Base-by-base conservation (phyloP, 139 green algal species). In the Ettlia oleoabundans region DNA sequence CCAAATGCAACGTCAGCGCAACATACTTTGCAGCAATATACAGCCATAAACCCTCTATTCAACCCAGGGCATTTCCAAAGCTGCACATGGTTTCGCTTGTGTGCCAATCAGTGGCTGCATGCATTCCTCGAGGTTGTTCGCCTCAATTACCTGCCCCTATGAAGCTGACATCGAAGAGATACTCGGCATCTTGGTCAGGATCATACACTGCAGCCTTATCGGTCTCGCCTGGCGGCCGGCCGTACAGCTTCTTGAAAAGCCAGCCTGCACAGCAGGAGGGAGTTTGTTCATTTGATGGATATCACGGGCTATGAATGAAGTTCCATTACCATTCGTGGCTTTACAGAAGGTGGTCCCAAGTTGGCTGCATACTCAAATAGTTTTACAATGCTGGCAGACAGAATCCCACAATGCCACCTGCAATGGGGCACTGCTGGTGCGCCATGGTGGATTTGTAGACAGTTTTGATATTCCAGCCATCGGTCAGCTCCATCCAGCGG, bases 401-500 rank as follows among this genome's bases (percentile, higher is more conserved):
- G n/a, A n/a, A n/a, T n/a, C n/a, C n/a, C n/a, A n/a, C n/a, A n/a
- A n/a, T n/a, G n/a, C n/a, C n/a, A 84, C 78, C 78, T 30, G 78
- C 66, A 28, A 87, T 78, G n/a, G 82, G 82, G 65, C 82, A 87
- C 62, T 87, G 82, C 28, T 84, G 65, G 47, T 87, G 82, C n/a
- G 76, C 63, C 10, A 87, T 51, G 22, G 75, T 87, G 51, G 76
- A 81, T n/a, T 84, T 84, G 72, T 83, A 87, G 19, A 87, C 82
- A 18, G 82, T 87, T 38, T 87, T 87, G 47, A 82, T 58, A n/a
- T 47, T 67, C 63, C 51, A 78, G 43, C 82, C 82, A 51, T 84
- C 65, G 1, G 19, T 33, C 61, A 78, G 64, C 64, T 87, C 82
- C 78, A 76, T 83, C 82, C 82, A 87, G 51, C 82, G 64, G 62